A percentile compares a stretch with the other conserved stretches of the same genome.
These are phyloP conservation scores for Calycina herbarum DNA, from an alignment of 2,329 filamentous ascomycete genomes.

Conservation along the genomic window DNA sequence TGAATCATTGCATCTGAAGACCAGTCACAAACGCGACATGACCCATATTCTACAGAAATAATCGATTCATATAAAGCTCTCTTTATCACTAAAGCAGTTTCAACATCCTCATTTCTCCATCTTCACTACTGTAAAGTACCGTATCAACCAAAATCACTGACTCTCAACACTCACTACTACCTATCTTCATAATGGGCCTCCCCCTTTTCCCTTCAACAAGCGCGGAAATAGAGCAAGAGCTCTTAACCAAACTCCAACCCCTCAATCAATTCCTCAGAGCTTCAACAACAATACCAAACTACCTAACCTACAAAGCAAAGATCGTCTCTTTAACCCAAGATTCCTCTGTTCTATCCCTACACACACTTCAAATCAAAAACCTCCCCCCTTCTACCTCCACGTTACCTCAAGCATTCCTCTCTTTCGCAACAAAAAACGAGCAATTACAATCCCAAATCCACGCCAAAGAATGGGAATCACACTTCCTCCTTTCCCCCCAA, in stretches of 20 bases:
- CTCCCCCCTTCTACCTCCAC: neutral
- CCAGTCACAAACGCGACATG: too few relatives aligned
- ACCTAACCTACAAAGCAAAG: neutral
- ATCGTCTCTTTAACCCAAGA: neutral
- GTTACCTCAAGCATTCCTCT: neutral
- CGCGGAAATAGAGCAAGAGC: neutral
- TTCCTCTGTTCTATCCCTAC: neutral
- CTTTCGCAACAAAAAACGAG: neutral
- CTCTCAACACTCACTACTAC: neutral
- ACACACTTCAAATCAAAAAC: neutral
- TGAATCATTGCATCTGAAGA: too few relatives aligned
- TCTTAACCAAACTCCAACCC: neutral
- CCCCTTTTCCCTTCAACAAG: neutral
- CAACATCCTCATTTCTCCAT: too few relatives aligned
- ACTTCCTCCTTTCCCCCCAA: neutral
- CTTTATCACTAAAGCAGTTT: too few relatives aligned
- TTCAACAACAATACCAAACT: neutral
- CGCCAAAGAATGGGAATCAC: neutral
- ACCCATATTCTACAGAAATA: too few relatives aligned
- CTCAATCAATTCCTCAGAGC: neutral
- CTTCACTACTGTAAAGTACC: neutral
- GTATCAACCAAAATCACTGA: neutral
- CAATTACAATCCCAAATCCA: neutral
- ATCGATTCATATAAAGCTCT: too few relatives aligned
- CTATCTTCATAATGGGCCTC: neutral